These are phyloP conservation scores for Sordariomycetes sp. DNA, from an alignment of 2,329 filamentous ascomycete species.

Conservation along the genomic window DNA sequence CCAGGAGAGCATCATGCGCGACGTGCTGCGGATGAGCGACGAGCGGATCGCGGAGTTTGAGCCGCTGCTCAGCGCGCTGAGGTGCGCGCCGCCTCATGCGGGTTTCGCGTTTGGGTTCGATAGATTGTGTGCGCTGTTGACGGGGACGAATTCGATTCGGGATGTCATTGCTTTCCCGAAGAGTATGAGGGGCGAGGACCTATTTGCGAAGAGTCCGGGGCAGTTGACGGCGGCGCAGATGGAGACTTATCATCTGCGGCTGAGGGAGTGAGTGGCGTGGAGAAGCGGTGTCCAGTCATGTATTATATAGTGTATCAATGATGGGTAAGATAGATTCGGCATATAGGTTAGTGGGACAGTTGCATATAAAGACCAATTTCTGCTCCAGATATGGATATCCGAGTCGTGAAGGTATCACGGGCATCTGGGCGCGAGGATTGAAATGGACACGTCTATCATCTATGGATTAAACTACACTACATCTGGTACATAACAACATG, in stretches of 20 bases:
- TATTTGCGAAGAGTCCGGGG: conserved; percentile 67
- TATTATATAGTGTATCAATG: background rate
- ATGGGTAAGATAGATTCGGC: background rate
- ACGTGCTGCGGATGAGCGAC: conserved; percentile 67
- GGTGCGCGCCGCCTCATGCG: conserved; percentile 80
- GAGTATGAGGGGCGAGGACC: conserved; percentile 77
- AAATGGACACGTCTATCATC: background rate
- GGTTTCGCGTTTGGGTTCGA: conserved; percentile 92
- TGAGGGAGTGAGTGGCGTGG: conserved; percentile 6
- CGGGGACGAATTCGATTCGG: conserved; percentile 61
- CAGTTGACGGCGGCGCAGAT: conserved; percentile 45
- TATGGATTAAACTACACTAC: background rate
- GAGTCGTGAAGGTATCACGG: background rate
- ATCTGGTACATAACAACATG: background rate
- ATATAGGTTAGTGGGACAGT: background rate
- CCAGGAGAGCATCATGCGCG: conserved; percentile 73
- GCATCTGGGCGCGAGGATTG: background rate
- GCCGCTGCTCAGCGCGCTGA: conserved; percentile 71
- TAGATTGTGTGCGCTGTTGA: conserved; percentile 67
- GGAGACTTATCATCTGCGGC: conserved; percentile 29
- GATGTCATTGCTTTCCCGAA: conserved; percentile 98
- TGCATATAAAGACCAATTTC: background rate
- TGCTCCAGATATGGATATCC: background rate
- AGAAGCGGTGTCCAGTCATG: background rate
- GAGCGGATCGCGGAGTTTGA: conserved; percentile 66